Evolutionary conservation across 768 basidiomycete genomes (phyloP), one percentile per base, ranked within the genome.

Genomic region (Rhodocollybia butyracea): DNA sequence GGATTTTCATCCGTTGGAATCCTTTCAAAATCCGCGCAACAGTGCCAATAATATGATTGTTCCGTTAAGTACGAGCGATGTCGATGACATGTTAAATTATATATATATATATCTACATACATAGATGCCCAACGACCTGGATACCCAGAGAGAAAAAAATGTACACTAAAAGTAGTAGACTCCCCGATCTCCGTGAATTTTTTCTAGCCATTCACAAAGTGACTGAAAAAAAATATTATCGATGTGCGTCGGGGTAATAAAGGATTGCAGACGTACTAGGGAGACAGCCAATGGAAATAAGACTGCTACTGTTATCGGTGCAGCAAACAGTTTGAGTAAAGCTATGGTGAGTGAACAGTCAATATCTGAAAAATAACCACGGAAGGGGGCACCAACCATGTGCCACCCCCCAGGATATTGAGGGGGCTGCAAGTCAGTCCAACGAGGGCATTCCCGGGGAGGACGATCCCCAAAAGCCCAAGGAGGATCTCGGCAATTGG

Each of bases 251-350:
- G 2, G 12, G 36, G 12, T 22, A 15, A 11, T 29, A n/a, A 22
- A 8, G 34, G 21, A 34, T 15, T 22, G 5, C 13, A 38, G 26
- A 34, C 48, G 12, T 38, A 50, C 48, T 38, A 6, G 48, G 48
- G 31, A 50, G 13, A 36, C 48, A 50, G 5, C 75, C 77, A 52
- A 77, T 59, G 7, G 66, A 70, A 51, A 80, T 67, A 31, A 78
- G 60, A 41, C 80, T 77, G 30, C 73, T 72, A 42, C 60, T 57
- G 57, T 80, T 77, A 56, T 73, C 69, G 26, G 66, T 57, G 63
- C 81, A 82, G 64, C 80, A 82, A 40, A 80, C 74, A 11, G 76
- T 66, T 59, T 80, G 74, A 13, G 58, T 46, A 4, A 57, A 38
- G 68, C 77, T 79, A 47, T 15, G 21, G 17, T 19, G 32, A 27